Evolutionary conservation across 108 stramenopile species (phyloP), one percentile per base, ranked within the genome.

Genomic region (Poteriospumella lacustris): DNA sequence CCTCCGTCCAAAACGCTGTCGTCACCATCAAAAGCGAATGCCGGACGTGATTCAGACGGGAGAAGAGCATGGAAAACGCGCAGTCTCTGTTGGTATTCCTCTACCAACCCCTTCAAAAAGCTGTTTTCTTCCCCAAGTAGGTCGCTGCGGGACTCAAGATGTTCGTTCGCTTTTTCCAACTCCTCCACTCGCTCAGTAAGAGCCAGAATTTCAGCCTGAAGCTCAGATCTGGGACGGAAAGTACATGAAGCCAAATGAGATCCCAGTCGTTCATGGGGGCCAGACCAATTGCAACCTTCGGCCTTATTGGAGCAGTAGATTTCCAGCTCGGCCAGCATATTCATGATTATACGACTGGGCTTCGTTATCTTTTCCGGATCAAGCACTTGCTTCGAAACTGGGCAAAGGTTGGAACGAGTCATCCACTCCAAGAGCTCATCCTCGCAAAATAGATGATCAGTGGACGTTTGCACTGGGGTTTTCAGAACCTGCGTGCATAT

Each of bases 291-390:
- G 36, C 70, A 73, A 12, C 70, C 70, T 42, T 5, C 40, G 28
- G 9, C 41, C 5, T 42, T 36, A 56, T 73, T 73, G 19, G 70
- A 31, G 42, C 70, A 73, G 41, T 42, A 73, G n/a, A 44, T 38
- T 56, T 73, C 70, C 43, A 73, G 41, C 31, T 44, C 70, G 31
- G 70, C 70, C 33, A 73, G 41, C 70, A 73, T 73, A 73, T 73
- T 73, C 28, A 44, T 9, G 12, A 73, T 56, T 24, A 73, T 73
- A 26, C 70, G 70, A 3, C 70, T 34, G 9, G 70, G 70, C 5
- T 24, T 3, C 3, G 5, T 5, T 9, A 73, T 73, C 12, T 26
- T 5, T 44, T 73, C 5, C 5, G 70, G 70, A 42, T 73, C 70
- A 73, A 73, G 5, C 70, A 56, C 15, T 56, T 9, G 26, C 12